Evolutionary conservation across 805 yeast species (phyloP), one percentile per base, ranked within the genome.

Genomic region (Ogataea neopini): DNA sequence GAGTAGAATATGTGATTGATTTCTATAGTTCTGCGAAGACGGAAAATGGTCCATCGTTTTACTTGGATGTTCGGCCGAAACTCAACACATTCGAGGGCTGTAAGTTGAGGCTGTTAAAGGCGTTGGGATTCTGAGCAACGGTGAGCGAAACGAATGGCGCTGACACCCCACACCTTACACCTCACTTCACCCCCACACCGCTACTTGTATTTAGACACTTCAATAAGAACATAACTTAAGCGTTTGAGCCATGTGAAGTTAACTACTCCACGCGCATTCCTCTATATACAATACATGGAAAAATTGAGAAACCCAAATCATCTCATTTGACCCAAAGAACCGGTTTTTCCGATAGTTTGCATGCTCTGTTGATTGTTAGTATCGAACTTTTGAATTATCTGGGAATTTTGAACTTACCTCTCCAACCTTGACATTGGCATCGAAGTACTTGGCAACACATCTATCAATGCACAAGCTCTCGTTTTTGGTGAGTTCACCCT

Each of bases 371-470:
- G 9, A 7, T 15, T 17, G 42, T 39, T 39, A 39, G 42, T 39
- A 30, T 22, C 7, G 25, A 22, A 6, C 7, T 22, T 6, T 22
- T 5, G 25, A 22, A 22, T 22, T 22, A 8, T 8, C 8, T 22
- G 5, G 25, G 25, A 22, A n/a, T n/a, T n/a, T 22, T 22, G 25
- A 3, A 39, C 42, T 39, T 17, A 39, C 37, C 42, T 91, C 97
- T 60, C 97, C 96, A 52, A 91, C 96, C 72, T 88, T 87, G 53
- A 89, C 94, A 67, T 91, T 91, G 56, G 96, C 88, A 61, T 88
- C 97, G 61, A 91, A 91, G 71, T 91, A 91, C 70, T 91, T 91
- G 60, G 94, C 81, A 49, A 91, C 98, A 75, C 98, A 91, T 78
- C 97, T 85, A 73, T 91, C 98, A 53, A 91, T 76, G 70, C 98